Percentiles rank a stretch among this genome's conserved stretches.
These are phyloP conservation scores for Suillus spraguei DNA, from an alignment of 768 basidiomycete species.

Conservation along the genomic window DNA sequence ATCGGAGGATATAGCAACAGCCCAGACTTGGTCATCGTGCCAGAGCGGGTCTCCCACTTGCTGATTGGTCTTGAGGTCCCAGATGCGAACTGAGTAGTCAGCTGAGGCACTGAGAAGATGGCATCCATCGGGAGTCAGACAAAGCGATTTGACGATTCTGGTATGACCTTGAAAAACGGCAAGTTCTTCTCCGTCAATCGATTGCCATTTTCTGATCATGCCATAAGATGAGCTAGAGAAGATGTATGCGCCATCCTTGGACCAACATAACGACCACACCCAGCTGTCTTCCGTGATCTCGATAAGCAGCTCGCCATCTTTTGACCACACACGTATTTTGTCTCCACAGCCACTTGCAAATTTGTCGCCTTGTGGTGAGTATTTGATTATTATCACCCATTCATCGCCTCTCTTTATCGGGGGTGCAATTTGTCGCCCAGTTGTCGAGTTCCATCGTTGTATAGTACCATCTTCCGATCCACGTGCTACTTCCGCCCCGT, in stretches of 20 bases:
- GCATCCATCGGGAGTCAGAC: not conserved
- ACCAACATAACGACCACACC: not conserved
- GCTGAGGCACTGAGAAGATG: not conserved
- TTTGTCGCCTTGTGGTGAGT: constrained; percentile 2
- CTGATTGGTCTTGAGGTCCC: not conserved
- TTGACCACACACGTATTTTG: not conserved
- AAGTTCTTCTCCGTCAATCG: not conserved
- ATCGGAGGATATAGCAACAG: no score
- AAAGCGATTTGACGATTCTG: not conserved
- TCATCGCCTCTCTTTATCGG: not conserved
- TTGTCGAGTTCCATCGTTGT: constrained; percentile 17
- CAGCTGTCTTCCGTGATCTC: not conserved
- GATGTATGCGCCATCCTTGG: constrained; percentile 2
- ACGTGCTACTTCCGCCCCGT: constrained; percentile 16
- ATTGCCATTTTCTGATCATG: constrained; percentile 2
- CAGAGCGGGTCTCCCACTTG: constrained; percentile 47
- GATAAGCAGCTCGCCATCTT: not conserved
- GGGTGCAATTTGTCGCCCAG: not conserved
- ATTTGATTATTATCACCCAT: not conserved
- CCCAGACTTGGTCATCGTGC: constrained; percentile 82
- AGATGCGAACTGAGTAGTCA: constrained; percentile 1
- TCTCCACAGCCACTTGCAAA: not conserved
- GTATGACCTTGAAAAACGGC: not conserved
- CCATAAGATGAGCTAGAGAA: not conserved
- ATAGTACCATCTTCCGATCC: constrained; percentile 13